phyloP scores from a whole-genome alignment of 2,329 filamentous ascomycete species.

The Pleoardoris graminearum region DNA sequence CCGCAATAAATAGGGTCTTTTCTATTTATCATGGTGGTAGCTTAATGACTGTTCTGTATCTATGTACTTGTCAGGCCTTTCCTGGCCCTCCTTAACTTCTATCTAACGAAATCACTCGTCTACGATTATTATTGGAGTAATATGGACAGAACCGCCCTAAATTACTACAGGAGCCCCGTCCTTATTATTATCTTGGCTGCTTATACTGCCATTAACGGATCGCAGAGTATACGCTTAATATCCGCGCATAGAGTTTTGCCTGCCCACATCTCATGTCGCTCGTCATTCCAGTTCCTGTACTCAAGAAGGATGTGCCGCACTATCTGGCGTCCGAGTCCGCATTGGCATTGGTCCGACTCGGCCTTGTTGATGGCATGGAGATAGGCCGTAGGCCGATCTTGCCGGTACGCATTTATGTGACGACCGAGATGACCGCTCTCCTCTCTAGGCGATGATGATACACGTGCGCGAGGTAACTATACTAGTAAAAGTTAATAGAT shows the following conservation, averaged over 20 bases:
- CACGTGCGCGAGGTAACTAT: too few relatives aligned
- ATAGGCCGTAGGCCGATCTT: constrained; percentile 17
- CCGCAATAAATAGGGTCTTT: too few relatives aligned
- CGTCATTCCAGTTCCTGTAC: constrained; percentile 33
- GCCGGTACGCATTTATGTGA: too few relatives aligned
- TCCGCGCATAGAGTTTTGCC: constrained; percentile 27
- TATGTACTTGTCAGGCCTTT: too few relatives aligned
- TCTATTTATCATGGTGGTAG: too few relatives aligned
- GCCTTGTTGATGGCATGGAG: constrained; percentile 37
- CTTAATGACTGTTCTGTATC: too few relatives aligned
- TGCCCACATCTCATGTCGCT: constrained; percentile 30
- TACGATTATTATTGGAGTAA: constrained; percentile 22
- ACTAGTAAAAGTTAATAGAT: too few relatives aligned
- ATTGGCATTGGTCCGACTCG: constrained; percentile 34
- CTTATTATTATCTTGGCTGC: constrained; percentile 42
- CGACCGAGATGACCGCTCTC: too few relatives aligned
- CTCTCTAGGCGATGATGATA: too few relatives aligned
- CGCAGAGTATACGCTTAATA: constrained; percentile 42
- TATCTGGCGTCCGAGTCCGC: constrained; percentile 29
- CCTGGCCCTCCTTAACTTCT: neutral
- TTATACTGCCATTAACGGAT: constrained; percentile 36
- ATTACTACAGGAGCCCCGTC: constrained; percentile 36
- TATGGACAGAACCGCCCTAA: constrained; percentile 29
- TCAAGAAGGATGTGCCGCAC: constrained; percentile 37
- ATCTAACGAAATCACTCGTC: constrained; percentile 18